Evolutionary conservation across 202 grass and related monocot species (phyloP), one percentile per base, ranked within the genome.

Genomic region (Setaria italica): DNA sequence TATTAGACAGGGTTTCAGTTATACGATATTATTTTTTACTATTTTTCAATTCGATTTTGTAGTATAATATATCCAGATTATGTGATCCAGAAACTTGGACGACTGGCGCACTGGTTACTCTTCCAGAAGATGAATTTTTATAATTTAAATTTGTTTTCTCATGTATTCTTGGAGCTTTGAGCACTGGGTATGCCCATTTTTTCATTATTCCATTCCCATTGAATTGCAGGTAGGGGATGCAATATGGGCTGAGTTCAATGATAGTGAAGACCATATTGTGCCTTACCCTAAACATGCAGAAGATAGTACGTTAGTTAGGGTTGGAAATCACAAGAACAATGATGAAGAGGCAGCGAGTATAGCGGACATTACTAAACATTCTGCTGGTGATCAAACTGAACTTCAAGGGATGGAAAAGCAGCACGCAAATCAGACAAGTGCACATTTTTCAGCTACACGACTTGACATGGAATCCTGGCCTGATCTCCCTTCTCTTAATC

Each of bases 391-490:
- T 65, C 89, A 89, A 83, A 86, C 70, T 90, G 85, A 82, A 83
- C 80, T 81, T 84, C 80, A 41, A 20, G 71, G 34, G 74, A 84
- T 88, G 72, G 77, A 92, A 82, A 86, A 90, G 79, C 82, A 89
- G 77, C 69, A 85, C 85, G 66, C 82, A 19, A 81, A 85, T 76
- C 84, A 86, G 81, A 82, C 90, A 67, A 92, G 39, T 85, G 84
- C 33, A 65, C 73, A 87, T 68, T 55, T 87, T 87, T 85, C 78
- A 87, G 74, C 81, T 90, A 67, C 76, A 49, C 79, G 41, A 85
- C 80, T 95, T 77, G 90, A 91, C 79, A 87, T 91, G 71, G 95
- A 95, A 81, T 86, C 88, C 55, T 98, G 93, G 95, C 90, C 95
- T 11, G 90, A 98, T 76, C 84, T 98, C 30, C 95, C 93, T 94